Conservation (phyloP, 164 flowering plant genomes). For the Aristolochia fimbriata region DNA sequence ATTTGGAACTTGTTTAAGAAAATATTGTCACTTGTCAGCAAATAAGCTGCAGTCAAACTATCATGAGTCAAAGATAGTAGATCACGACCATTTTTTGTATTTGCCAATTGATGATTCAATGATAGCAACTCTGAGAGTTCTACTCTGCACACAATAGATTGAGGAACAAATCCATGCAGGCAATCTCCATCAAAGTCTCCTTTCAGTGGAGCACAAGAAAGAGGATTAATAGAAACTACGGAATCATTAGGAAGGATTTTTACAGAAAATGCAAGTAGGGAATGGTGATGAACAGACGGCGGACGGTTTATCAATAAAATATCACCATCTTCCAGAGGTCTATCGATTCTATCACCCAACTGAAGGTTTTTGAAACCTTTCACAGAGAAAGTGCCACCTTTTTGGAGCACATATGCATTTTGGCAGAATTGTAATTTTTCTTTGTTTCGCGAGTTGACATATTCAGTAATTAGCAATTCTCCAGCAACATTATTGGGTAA, state of each 20-base stretch:
- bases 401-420: conserved; percentile 32
- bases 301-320: conserved; percentile 73
- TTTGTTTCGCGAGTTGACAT: conserved; percentile 48
- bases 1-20: conserved; percentile 34
- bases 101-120: conserved; percentile 46
- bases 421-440: conserved; percentile 28
- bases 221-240: conserved; percentile 69
- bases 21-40: conserved; percentile 39
- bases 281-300: conserved; percentile 90
- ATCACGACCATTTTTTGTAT: conserved; percentile 71
- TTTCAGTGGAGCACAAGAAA: conserved; percentile 69
- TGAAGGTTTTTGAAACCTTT: conserved; percentile 19
- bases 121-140: conserved; percentile 79
- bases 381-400: conserved; percentile 26
- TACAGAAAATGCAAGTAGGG: conserved; percentile 60
- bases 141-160: conserved; percentile 53
- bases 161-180: conserved; percentile 84
- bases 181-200: conserved; percentile 99
- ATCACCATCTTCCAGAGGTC: conserved; percentile 77
- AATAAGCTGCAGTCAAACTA: conserved; percentile 66
- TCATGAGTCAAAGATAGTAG: conserved; percentile 74
- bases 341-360: conserved; percentile 42
- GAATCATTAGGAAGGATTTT: conserved; percentile 53
- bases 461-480: conserved; percentile 46
- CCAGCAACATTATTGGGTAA: conserved; percentile 62